Base-by-base conservation (phyloP, 768 basidiomycete genomes). In the Pholiota microspora region DNA sequence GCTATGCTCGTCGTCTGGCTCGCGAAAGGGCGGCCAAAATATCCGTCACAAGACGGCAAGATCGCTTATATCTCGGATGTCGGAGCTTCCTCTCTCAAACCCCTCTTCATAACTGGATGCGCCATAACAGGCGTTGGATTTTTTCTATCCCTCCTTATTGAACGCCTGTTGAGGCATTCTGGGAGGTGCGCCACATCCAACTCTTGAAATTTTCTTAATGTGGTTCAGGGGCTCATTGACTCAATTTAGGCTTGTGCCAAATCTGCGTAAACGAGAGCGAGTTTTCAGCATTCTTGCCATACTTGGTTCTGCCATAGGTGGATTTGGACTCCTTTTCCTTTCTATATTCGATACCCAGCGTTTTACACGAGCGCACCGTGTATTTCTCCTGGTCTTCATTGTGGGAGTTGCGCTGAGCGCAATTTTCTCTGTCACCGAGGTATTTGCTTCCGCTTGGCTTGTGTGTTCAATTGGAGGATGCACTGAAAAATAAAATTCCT, bases 51-150 rank as follows among this genome's bases (percentile, higher is more conserved):
- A 65, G 76, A 83, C 32, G 78, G 78, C 18, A 67, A 68, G 1
- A 81, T 89, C 49, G 81, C 83, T n/a, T 89, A 86, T 67, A 89
- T 92, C 45, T 89, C 87, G 36, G 88, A 92, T 62, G 69, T 91
- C 31, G 89, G 85, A n/a, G 89, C 90, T 16, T 78, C 78, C 59
- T 73, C 77, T 49, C 71, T 92, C 40, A 91, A 92, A 64, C 89
- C 90, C 2, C 76, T 92, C 32, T 92, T 92, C 62, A 73, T 92
- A 47, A 73, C 77, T 13, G 84, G 84, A 6, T 85, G 83, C 60
- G 71, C 74, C 34, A 77, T 89, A 54, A 89, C 89, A 2, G 83
- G 79, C 6, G 68, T 80, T 2, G 72, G 77, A 0, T 88, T 92
- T 67, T 70, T 87, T 61, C 69, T 84, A 45, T 80, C 82, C 7